A percentile compares a stretch with the other conserved stretches of the same genome.
These are phyloP conservation scores for Ceratobasidium sp. DNA, from an alignment of 1,284 basidiomycete genomes.

Conservation along the genomic window DNA sequence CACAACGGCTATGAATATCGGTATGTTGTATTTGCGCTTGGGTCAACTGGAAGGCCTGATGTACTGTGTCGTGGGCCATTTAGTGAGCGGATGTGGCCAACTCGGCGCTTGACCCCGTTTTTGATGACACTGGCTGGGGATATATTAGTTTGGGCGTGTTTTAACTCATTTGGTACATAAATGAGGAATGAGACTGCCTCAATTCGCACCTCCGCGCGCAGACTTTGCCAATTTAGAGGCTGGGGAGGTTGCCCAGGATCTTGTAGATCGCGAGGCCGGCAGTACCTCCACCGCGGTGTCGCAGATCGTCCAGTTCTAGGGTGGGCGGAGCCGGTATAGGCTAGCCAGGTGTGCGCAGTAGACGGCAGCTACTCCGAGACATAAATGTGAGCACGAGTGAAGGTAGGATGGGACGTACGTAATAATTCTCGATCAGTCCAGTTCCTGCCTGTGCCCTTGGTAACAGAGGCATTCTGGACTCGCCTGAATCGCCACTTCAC, in stretches of 20 bases:
- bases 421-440: conserved; percentile 84
- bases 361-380: conserved; percentile 80
- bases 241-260: conserved; percentile 76
- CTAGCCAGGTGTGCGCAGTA: conserved; percentile 82
- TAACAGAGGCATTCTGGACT: conserved; percentile 70
- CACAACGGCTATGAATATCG: too few relatives aligned
- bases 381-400: background rate
- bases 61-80: too few relatives aligned
- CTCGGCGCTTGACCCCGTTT: too few relatives aligned
- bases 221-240: conserved; percentile 85
- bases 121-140: too few relatives aligned
- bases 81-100: too few relatives aligned
- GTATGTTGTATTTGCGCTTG: too few relatives aligned
- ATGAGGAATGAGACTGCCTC: conserved; percentile 82
- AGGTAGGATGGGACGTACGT: conserved; percentile 59
- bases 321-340: conserved; percentile 76
- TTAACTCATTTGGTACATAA: too few relatives aligned
- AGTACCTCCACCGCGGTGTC: conserved; percentile 84
- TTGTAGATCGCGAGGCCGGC: conserved; percentile 81
- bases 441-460: conserved; percentile 64
- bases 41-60: too few relatives aligned
- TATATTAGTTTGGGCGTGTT: too few relatives aligned
- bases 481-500: conserved; percentile 81
- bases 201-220: conserved; percentile 84
- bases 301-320: conserved; percentile 79